Evolutionary conservation across 257 asterid species (phyloP), one percentile per base, ranked within the genome.

Genomic region (Paulownia fortunei): DNA sequence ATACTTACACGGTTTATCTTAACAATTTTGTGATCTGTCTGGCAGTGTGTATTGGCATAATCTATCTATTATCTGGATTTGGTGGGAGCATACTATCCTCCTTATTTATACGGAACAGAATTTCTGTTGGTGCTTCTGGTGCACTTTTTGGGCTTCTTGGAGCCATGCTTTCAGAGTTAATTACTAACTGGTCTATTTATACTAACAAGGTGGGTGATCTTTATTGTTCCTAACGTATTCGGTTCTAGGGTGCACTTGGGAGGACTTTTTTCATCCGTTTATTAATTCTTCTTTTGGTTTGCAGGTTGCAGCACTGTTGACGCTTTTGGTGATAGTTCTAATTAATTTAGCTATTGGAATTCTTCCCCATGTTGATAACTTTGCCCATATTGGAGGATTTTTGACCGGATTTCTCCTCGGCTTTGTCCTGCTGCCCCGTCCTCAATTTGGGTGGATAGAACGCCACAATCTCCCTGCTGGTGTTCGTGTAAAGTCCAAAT

Each of bases 131-230:
- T 76, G 97, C 99, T 76, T 95, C 99, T 10, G 98, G 99, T 32
- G 97, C 99, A 41, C 94, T 95, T 39, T 93, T 93, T 65, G 99
- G 99, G 47, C 96, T 95, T 84, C 97, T 95, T 54, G 99, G 99
- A 63, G 97, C 97, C 3, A 91, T 93, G 97, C 97, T 95, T 52
- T 82, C 99, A 0, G 99, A 95, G 88, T 85, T 95, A 55, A 84
- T 93, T 52, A 91, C 99, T 8, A 95, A 95, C 72, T 95, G 99
- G 99, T 83, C 89, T 73, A 91, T 95, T 26, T 95, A 95, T 58
- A 83, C 92, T 16, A 95, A 92, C 84, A 93, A 93, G 98, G 99
- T 86, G 27, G n/a, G 73, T 23, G 54, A 49, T 74, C 39, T 18
- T 67, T 39, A 1, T 8, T 80, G 0, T 2, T 36, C 24, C 5